These are phyloP conservation scores for Enterocytospora artemiae DNA, from an alignment of 371 early-diverging fungal species.

Conservation along the genomic window DNA sequence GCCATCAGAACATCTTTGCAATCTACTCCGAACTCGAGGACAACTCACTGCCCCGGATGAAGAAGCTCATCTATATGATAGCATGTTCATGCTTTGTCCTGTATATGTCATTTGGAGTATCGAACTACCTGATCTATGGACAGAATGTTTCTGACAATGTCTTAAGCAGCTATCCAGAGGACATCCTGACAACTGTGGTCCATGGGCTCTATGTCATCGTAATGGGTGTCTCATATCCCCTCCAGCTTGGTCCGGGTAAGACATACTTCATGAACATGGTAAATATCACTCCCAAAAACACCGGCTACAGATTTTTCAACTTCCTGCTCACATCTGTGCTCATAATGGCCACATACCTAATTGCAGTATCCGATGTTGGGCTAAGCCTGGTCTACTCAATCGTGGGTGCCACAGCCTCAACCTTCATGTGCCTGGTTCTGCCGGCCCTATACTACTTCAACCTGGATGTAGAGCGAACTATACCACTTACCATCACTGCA, in stretches of 20 bases:
- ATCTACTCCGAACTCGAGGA: slow-evolving; percentile 49
- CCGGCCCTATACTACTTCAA: slow-evolving; percentile 79
- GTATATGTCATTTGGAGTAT: slow-evolving; percentile 75
- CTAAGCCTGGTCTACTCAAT: slow-evolving; percentile 67
- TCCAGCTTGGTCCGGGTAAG: slow-evolving; percentile 88
- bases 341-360: slow-evolving; percentile 31
- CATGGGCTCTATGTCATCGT: slow-evolving; percentile 74
- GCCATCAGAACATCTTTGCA: slow-evolving; percentile 71
- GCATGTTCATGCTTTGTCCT: slow-evolving; percentile 67
- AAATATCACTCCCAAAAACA: slow-evolving; percentile 9
- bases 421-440: slow-evolving; percentile 86
- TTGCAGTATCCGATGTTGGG: slow-evolving; percentile 43
- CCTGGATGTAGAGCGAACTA: slow-evolving; percentile 31
- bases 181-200: slow-evolving; percentile 60
- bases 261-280: slow-evolving; percentile 73
- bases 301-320: slow-evolving; percentile 7
- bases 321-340: slow-evolving; percentile 43
- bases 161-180: slow-evolving; percentile 59
- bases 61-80: slow-evolving; percentile 51
- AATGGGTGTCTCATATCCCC: slow-evolving; percentile 81
- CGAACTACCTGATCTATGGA: slow-evolving; percentile 88
- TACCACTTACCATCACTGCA: slow-evolving; percentile 12
- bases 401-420: slow-evolving; percentile 93
- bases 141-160: slow-evolving; percentile 72
- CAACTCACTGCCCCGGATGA: slow-evolving; percentile 45